Evolutionary conservation across 2,329 filamentous ascomycete species (phyloP).

Genomic region (Hypoxylon sp.): DNA sequence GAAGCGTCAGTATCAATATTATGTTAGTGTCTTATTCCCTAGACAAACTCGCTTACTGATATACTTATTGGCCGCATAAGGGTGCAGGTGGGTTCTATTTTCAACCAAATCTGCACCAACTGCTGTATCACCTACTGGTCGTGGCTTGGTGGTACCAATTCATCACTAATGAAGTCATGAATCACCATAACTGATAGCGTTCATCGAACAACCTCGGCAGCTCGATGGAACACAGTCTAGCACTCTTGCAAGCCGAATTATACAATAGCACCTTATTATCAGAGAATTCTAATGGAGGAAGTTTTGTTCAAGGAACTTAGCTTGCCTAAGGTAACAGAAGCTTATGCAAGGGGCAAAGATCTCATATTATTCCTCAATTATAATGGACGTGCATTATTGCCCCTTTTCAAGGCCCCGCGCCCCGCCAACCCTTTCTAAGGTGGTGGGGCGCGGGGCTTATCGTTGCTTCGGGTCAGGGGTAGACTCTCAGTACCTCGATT

Average conservation of each 20-base stretch:
- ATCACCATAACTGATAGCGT: constrained; percentile 21
- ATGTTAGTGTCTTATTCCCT: not conserved
- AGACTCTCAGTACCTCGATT: not conserved
- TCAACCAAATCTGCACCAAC: constrained; percentile 14
- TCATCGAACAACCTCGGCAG: not conserved
- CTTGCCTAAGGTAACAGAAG: not conserved
- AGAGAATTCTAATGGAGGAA: not conserved
- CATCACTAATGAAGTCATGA: constrained; percentile 29
- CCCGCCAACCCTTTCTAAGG: too few relatives aligned
- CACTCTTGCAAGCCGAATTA: not conserved
- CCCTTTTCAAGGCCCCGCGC: constrained; percentile 10
- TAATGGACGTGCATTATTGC: constrained; percentile 5
- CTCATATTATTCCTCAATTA: constrained; percentile 1
- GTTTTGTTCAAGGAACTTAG: not conserved
- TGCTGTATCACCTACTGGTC: constrained; percentile 5
- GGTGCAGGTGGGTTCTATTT: constrained; percentile 21
- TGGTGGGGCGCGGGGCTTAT: not conserved
- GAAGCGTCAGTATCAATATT: constrained; percentile 1
- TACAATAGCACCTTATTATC: not conserved
- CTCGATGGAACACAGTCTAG: not conserved
- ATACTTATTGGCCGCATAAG: not conserved
- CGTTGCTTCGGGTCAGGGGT: not conserved
- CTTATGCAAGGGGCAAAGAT: constrained; percentile 28
- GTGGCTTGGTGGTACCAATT: constrained; percentile 20
- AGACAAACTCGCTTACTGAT: not conserved